Evolutionary conservation across 441 rosid genomes (phyloP), one percentile per base, ranked within the genome.

Genomic region (Macaranga tanarius): DNA sequence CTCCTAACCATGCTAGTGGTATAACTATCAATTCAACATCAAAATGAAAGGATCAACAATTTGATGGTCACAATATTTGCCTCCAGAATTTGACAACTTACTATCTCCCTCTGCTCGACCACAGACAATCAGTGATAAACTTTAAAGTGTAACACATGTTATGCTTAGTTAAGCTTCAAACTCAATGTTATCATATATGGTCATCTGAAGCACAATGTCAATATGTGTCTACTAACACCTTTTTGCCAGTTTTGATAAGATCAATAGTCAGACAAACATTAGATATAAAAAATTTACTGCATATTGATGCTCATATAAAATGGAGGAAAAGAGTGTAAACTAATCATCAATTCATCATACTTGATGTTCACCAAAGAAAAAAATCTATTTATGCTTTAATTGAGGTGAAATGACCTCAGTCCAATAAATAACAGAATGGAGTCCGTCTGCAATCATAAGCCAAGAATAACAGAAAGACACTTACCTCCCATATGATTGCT

Each of bases 401-500:
- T 58, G 48, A 55, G 38, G 56, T 52, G 47, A 72, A 16, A 20
- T 15, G 19, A 47, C 19, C 8, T 8, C 44, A 34, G 62, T 25
- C 23, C 61, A 51, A 69, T 69, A 25, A 20, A 56, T 8, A 8
- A 34, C 48, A 7, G 26, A 65, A n/a, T 17, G 16, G 23, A n/a
- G 23, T 42, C 48, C 31, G 25, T 56, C 22, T 56, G n/a, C 28
- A 9, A 59, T 48, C 17, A 51, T 20, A 45, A 10, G 17, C 48
- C 6, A 64, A 48, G 42, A 23, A 48, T 42, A 25, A 28, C 25
- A 17, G 15, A 40, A 42, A 76, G 69, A 40, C 45, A 48, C 55
- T 38, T 89, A 90, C 98, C 95, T 92, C 95, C 98, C 98, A 92
- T 80, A 95, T 85, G 75, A 91, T 84, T 67, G 92, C 91, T 7